Conservation (phyloP, 2,329 filamentous ascomycete species). For the Fusarium pseudograminearum region DNA sequence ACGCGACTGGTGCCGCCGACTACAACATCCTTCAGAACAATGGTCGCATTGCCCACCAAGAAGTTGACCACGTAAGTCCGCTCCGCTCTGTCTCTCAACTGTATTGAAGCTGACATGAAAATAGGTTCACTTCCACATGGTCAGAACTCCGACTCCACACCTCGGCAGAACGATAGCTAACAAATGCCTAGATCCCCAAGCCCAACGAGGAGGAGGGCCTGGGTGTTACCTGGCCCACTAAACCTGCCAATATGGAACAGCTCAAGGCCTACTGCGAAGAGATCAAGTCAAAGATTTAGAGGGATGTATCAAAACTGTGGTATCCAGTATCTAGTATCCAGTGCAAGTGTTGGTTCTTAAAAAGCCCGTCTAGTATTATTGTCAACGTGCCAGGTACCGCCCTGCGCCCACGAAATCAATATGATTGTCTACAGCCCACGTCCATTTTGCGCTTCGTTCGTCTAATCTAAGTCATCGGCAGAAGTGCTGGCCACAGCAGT, state of each 20-base stretch:
- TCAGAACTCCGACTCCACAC: slow-evolving; percentile 52
- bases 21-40: slow-evolving; percentile 99
- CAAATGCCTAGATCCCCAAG: slow-evolving; percentile 81
- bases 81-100: neutral
- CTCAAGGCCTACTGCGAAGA: slow-evolving; percentile 84
- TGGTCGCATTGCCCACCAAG: slow-evolving; percentile 88
- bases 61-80: slow-evolving; percentile 84
- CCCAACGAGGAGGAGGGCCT: slow-evolving; percentile 86
- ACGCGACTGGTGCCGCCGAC: slow-evolving; percentile 79
- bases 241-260: slow-evolving; percentile 81
- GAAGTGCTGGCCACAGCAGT: slow-evolving; percentile 51
- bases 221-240: slow-evolving; percentile 81
- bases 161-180: neutral
- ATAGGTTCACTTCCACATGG: slow-evolving; percentile 94
- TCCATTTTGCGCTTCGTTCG: slow-evolving; percentile 17
- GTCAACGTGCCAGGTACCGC: slow-evolving; percentile 18
- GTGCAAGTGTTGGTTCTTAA: slow-evolving; percentile 14
- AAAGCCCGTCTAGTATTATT: slow-evolving; percentile 36
- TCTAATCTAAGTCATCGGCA: slow-evolving; percentile 61
- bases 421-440: slow-evolving; percentile 19
- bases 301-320: neutral
- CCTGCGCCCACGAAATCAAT: slow-evolving; percentile 12
- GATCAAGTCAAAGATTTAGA: slow-evolving; percentile 88
- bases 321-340: neutral
- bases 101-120: slow-evolving; percentile 10